These are phyloP conservation scores for Heritiera littoralis DNA, from an alignment of 345 rosid genomes.

Conservation along the genomic window DNA sequence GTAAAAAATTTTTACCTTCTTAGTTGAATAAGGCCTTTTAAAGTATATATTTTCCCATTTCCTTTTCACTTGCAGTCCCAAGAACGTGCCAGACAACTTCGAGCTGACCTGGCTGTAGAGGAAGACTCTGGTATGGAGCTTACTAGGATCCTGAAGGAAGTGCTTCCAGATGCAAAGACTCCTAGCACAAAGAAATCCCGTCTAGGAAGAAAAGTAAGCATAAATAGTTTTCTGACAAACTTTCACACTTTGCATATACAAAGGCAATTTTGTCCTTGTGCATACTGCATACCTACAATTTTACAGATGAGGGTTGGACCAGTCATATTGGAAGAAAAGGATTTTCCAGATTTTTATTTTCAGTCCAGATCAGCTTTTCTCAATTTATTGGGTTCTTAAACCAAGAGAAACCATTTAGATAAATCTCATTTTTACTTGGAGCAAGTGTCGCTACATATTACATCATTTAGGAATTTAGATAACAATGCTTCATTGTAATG, in stretches of 20 bases:
- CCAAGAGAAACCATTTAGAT: neutral
- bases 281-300: neutral
- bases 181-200: constrained; percentile 41
- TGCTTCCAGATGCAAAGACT: constrained; percentile 53
- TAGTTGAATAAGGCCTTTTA: neutral
- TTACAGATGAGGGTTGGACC: neutral
- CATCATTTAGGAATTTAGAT: neutral
- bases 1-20: neutral
- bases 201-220: constrained; percentile 50
- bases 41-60: neutral
- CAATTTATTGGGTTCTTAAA: neutral
- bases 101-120: constrained; percentile 63
- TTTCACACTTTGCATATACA: neutral
- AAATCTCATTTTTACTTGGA: neutral
- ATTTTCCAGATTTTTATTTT: neutral
- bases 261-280: neutral
- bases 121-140: constrained; percentile 61
- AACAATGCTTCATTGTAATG: too few species aligned
- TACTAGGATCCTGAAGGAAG: constrained; percentile 62
- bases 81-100: constrained; percentile 62
- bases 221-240: neutral
- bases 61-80: constrained; percentile 48
- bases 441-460: neutral
- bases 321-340: neutral
- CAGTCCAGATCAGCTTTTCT: neutral